These are phyloP conservation scores for Gentiana macrophylla DNA, from an alignment of 257 asterid species.

Conservation along the genomic window DNA sequence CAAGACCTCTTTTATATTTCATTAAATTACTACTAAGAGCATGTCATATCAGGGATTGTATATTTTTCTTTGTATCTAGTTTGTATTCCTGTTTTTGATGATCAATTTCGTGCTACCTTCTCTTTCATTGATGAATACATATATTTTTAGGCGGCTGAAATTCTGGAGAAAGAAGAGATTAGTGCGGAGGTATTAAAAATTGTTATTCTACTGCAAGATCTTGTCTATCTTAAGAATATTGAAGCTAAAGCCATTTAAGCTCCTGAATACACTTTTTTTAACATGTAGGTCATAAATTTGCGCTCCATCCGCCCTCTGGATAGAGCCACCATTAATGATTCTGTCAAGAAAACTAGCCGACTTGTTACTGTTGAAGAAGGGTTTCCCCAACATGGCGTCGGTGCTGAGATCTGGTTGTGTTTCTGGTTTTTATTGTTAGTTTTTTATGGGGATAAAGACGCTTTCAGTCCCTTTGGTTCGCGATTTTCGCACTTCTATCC, in stretches of 20 bases:
- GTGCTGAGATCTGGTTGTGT: constrained; percentile 76
- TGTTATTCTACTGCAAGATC: background rate
- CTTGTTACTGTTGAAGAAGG: constrained; percentile 83
- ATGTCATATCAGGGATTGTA: too few species aligned
- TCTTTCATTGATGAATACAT: too few species aligned
- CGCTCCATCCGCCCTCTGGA: constrained; percentile 84
- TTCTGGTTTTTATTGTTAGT: background rate
- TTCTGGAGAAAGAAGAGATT: constrained; percentile 61
- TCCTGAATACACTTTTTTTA: background rate
- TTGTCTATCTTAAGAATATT: background rate
- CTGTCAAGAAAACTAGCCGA: constrained; percentile 75
- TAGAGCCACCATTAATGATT: constrained; percentile 62
- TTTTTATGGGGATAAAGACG: background rate
- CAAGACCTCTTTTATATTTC: too few species aligned
- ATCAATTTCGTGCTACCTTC: too few species aligned
- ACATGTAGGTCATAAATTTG: constrained; percentile 56
- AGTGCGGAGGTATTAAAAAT: constrained; percentile 58
- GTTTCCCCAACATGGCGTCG: constrained; percentile 80
- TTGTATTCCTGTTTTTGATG: too few species aligned
- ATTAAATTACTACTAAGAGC: too few species aligned
- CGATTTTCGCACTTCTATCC: too few species aligned
- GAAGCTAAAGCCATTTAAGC: background rate
- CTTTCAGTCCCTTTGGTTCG: too few species aligned
- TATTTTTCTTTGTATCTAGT: too few species aligned
- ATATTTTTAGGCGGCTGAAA: constrained; percentile 61